A percentile compares a stretch with the other conserved stretches of the same genome.
Conservation (phyloP, 2,329 filamentous ascomycete genomes). For the Neonectria hederae region DNA sequence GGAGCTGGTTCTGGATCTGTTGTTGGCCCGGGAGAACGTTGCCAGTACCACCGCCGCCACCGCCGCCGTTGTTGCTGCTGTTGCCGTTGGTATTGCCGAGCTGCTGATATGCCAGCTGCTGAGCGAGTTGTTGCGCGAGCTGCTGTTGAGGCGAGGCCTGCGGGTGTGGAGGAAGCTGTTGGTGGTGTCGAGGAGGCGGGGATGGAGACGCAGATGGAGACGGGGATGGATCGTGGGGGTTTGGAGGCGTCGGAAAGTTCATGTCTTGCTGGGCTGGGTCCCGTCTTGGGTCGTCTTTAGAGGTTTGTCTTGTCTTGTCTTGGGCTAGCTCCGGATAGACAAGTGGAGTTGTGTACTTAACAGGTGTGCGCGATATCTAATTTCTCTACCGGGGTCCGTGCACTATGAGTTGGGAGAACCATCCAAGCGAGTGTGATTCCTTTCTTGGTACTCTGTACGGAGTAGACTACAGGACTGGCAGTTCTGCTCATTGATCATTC, state of each 20-base stretch:
- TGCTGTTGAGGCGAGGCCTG: constrained; percentile 30
- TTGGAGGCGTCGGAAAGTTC: constrained; percentile 46
- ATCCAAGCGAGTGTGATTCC: too few relatives aligned
- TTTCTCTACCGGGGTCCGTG: constrained; percentile 29
- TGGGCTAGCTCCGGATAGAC: constrained; percentile 36
- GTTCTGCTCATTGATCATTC: not conserved
- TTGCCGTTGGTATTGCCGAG: constrained; percentile 10
- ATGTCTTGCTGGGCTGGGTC: constrained; percentile 40
- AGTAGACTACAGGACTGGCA: too few relatives aligned
- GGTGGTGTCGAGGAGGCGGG: constrained; percentile 42
- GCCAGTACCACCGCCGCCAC: constrained; percentile 1
- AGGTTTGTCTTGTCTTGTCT: constrained; percentile 41
- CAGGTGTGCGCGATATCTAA: constrained; percentile 33
- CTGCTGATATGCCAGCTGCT: constrained; percentile 23
- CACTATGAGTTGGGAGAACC: too few relatives aligned
- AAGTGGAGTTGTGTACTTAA: constrained; percentile 28
- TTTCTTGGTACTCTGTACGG: too few relatives aligned
- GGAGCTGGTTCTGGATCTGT: constrained; percentile 29
- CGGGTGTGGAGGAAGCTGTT: constrained; percentile 25
- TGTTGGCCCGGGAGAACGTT: constrained; percentile 23
- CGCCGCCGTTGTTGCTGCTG: constrained; percentile 21
- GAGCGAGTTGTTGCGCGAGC: constrained; percentile 17
- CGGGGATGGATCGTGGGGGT: constrained; percentile 39
- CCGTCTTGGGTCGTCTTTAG: constrained; percentile 34
- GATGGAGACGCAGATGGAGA: constrained; percentile 31